These are phyloP conservation scores for Triangularia setosa DNA, from an alignment of 2,329 filamentous ascomycete genomes.

Conservation along the genomic window DNA sequence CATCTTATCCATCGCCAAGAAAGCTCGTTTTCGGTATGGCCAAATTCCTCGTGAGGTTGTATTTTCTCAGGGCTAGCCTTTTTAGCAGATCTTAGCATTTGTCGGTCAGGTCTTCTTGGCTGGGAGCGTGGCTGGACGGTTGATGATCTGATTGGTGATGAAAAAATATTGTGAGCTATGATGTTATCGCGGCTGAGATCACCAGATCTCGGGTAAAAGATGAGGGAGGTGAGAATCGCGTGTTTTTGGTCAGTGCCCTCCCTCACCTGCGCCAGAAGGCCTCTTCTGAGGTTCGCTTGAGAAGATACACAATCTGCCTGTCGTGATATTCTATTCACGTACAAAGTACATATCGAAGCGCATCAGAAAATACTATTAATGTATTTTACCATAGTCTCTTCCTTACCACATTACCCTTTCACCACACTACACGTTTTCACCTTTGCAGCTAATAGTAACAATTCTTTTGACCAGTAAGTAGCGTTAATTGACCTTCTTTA, in stretches of 20 bases:
- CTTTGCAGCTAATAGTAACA: not conserved
- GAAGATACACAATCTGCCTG: too few relatives aligned
- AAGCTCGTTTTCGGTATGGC: not conserved
- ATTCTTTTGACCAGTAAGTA: not conserved
- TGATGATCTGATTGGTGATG: not conserved
- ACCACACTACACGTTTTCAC: too few relatives aligned
- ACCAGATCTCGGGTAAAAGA: not conserved
- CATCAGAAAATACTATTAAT: too few relatives aligned
- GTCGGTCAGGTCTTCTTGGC: not conserved
- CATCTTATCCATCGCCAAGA: not conserved
- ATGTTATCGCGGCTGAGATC: not conserved
- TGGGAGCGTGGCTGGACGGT: not conserved
- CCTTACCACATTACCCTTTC: too few relatives aligned
- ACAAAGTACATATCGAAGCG: too few relatives aligned
- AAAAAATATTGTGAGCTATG: not conserved
- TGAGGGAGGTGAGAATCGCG: not conserved
- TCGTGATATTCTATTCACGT: too few relatives aligned
- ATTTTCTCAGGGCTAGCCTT: not conserved
- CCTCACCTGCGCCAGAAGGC: not conserved
- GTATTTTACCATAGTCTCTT: too few relatives aligned
- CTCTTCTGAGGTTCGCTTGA: too few relatives aligned
- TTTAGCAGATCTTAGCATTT: not conserved
- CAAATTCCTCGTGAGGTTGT: not conserved
- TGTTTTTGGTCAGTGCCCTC: not conserved
- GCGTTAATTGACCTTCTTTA: not conserved